These are phyloP conservation scores for Boletus edulis DNA, from an alignment of 768 basidiomycete species.

Conservation along the genomic window DNA sequence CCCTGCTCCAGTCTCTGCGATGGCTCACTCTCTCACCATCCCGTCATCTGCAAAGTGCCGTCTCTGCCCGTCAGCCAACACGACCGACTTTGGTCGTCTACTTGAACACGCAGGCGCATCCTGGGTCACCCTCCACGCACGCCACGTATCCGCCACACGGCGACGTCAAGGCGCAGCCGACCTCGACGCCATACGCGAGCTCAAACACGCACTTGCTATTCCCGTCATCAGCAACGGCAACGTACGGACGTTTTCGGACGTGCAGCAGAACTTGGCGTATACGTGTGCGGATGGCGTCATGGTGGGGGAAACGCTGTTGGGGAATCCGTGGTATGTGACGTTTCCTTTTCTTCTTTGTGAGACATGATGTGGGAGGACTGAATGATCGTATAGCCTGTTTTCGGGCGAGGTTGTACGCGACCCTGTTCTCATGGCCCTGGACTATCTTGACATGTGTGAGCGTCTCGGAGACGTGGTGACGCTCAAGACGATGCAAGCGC, in stretches of 20 bases:
- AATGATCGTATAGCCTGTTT: slow-evolving; percentile 53
- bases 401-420: slow-evolving; percentile 47
- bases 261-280: slow-evolving; percentile 48
- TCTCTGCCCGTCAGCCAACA: slow-evolving; percentile 52
- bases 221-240: slow-evolving; percentile 81
- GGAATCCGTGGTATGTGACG: slow-evolving; percentile 65
- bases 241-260: slow-evolving; percentile 58
- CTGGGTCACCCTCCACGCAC: slow-evolving; percentile 73
- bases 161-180: slow-evolving; percentile 73
- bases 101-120: slow-evolving; percentile 66
- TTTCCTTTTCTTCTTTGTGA: background rate
- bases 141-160: slow-evolving; percentile 67
- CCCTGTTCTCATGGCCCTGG: slow-evolving; percentile 63
- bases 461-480: slow-evolving; percentile 49
- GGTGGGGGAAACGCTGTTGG: slow-evolving; percentile 77
- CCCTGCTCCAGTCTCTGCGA: slow-evolving; percentile 50
- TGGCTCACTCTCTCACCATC: slow-evolving; percentile 60
- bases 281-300: slow-evolving; percentile 74
- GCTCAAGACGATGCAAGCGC: slow-evolving; percentile 52
- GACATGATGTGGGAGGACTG: background rate
- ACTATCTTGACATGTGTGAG: slow-evolving; percentile 65
- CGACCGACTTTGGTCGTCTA: slow-evolving; percentile 51
- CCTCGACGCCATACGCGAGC: slow-evolving; percentile 52
- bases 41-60: slow-evolving; percentile 67
- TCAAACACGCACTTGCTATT: slow-evolving; percentile 50